Base-by-base conservation (phyloP, 768 basidiomycete genomes). In the Russula brevipes region DNA sequence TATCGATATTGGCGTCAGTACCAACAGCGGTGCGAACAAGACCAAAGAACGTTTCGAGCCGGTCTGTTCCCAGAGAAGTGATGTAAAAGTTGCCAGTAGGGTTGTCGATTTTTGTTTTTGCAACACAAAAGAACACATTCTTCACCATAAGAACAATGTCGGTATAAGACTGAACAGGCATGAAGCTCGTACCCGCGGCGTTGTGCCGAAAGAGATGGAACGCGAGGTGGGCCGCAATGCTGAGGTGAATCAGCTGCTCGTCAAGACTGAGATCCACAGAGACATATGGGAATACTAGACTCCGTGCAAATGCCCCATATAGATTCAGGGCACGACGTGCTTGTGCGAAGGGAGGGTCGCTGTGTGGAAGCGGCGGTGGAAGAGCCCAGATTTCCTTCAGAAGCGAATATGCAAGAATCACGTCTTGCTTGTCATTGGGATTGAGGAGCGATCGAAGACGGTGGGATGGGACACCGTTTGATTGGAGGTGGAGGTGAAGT, bases 141-240 rank as follows among this genome's bases (percentile, higher is more conserved):
- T 79, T 79, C 59, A 78, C 70, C 74, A 76, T 76, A 8, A 74
- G 57, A 70, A 73, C 70, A 49, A 77, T 64, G 60, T 79, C 74
- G 4, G 62, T 19, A 61, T 71, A 78, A 0, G 73, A 69, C 14
- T 69, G 69, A 1, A 59, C 64, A 0, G 73, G 70, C 44, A 77
- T 69, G 54, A 74, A 74, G 0, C 19, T 53, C 7, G 68, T 71
- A n/a, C 67, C 61, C 2, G 41, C 30, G 2, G 3, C 11, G 0
- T 62, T 38, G 5, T 53, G 5, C 7, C 61, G 33, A 57, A 64
- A 72, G 4, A 76, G 54, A 1, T 51, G 39, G 1, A 75, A 49
- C 0, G 19, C 33, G 7, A 55, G 24, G n/a, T 55, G 54, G 1
- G 39, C 54, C 0, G 30, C 54, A 14, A 41, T 16, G 14, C 54